Evolutionary conservation across 192 early-diverging fungal species (phyloP).

Genomic region (Gonapodya sp.): DNA sequence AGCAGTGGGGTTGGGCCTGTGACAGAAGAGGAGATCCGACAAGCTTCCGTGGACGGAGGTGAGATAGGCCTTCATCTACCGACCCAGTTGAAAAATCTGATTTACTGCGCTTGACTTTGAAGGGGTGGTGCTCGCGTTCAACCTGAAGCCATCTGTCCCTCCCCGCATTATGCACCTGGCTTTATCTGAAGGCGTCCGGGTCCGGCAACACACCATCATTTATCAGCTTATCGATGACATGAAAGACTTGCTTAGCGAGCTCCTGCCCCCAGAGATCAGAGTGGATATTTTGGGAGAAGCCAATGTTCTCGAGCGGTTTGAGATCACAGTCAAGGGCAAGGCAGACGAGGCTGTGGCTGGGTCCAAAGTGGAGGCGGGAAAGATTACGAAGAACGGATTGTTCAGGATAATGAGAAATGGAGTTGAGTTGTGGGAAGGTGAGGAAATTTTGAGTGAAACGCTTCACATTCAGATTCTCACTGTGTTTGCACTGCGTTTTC

Average conservation of each 20-base stretch:
- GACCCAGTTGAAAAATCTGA: too few relatives aligned
- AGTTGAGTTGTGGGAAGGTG: constrained; percentile 64
- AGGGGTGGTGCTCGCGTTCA: constrained; percentile 76
- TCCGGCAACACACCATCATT: constrained; percentile 73
- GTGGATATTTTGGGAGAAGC: constrained; percentile 84
- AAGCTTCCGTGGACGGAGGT: constrained; percentile 15
- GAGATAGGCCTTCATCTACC: not conserved
- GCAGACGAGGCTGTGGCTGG: constrained; percentile 67
- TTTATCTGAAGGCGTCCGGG: constrained; percentile 44
- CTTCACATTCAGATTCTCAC: not conserved
- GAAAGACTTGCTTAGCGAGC: constrained; percentile 60
- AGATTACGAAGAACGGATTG: constrained; percentile 44
- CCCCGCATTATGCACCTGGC: constrained; percentile 40
- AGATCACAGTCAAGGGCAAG: constrained; percentile 68
- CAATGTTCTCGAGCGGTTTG: constrained; percentile 71
- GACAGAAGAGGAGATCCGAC: constrained; percentile 73
- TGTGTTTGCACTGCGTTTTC: constrained; percentile 12
- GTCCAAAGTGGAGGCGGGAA: constrained; percentile 70
- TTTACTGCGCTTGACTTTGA: too few relatives aligned
- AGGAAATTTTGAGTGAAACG: constrained; percentile 18
- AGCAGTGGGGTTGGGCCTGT: constrained; percentile 75
- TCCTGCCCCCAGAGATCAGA: constrained; percentile 67
- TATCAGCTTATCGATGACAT: constrained; percentile 90
- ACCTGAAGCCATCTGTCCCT: constrained; percentile 53
- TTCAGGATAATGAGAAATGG: constrained; percentile 60